Base-by-base conservation (phyloP, 2,329 filamentous ascomycete genomes). In the Talaromyces sp. region DNA sequence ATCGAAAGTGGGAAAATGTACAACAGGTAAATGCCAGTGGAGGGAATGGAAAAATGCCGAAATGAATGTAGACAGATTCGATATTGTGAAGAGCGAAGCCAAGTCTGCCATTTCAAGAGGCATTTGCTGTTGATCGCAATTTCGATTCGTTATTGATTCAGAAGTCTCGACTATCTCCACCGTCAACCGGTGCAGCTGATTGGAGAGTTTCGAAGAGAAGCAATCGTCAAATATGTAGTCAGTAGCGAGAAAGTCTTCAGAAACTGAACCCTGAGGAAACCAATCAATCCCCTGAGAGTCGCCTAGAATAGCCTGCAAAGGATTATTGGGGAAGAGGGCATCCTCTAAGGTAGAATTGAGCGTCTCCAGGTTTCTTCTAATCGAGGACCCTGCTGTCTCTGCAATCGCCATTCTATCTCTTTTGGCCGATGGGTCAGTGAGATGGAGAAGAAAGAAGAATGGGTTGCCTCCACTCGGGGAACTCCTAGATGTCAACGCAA, bases 1-100 rank as follows among this genome's bases (percentile, higher is more conserved):
- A 31, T 71, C 66, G 29, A 72, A 71, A 4, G 69, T 71, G 21
- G 70, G 69, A 17, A 69, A 72, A 60, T 72, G 70, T 1, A 72
- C 68, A 11, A 72, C 66, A 0, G 70, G 70, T 8, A 72, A 59
- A 50, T 72, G 70, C 70, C 70, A 72, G 55, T 72, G 68, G 2
- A 72, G 63, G n/a, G 70, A 69, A 14, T 71, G 68, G 17, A 72
- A 72, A 58, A 68, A 72, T 0, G 64, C 68, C 3, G 69, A 68
- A 31, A 71, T 67, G 13, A 70, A 72, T 11, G 60, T 51, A 0
- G 68, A 65, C n/a, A 72, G 65, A 35, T 71, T 71, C 0, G 66
- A 65, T 11, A 67, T 63, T 0, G 64, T 66, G 1, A 72, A 64
- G 0, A 72, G 55, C 0, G 67, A 50, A n/a, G 64, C 62, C 2